These are phyloP conservation scores for Leishmania guyanensis DNA, from an alignment of 208 protist genomes.

Conservation along the genomic window DNA sequence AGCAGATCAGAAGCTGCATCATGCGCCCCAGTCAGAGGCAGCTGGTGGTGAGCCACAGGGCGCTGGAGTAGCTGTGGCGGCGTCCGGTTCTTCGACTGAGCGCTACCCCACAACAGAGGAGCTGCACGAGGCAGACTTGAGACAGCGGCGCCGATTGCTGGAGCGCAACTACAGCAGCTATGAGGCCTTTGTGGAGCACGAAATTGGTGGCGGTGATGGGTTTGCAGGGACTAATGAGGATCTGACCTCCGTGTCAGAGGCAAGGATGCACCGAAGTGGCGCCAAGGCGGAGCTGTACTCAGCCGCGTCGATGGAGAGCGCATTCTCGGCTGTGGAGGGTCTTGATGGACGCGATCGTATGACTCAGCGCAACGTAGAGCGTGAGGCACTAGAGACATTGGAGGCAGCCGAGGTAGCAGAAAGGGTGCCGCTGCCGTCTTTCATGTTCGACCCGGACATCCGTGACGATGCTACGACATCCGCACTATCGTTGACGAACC, in stretches of 20 bases:
- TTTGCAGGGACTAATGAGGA: slow-evolving; percentile 14
- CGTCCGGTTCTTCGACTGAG: background rate
- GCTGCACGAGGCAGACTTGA: slow-evolving; percentile 53
- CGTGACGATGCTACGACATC: background rate
- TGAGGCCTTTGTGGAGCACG: slow-evolving; percentile 64
- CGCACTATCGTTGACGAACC: background rate
- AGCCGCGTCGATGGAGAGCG: slow-evolving; percentile 37
- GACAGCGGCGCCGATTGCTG: slow-evolving; percentile 40
- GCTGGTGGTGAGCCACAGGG: background rate
- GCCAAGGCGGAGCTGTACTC: slow-evolving; percentile 24
- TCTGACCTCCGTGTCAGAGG: background rate
- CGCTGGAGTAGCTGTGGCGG: background rate
- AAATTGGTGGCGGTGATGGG: slow-evolving; percentile 42
- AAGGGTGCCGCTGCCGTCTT: slow-evolving; percentile 52
- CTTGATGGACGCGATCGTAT: slow-evolving; percentile 44
- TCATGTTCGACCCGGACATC: slow-evolving; percentile 38
- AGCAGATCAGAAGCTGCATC: slow-evolving; percentile 25
- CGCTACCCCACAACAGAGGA: slow-evolving; percentile 43
- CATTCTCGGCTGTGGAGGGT: slow-evolving; percentile 37
- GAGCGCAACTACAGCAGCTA: slow-evolving; percentile 72
- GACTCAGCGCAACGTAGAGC: slow-evolving; percentile 42
- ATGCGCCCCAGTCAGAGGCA: background rate
- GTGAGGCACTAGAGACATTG: slow-evolving; percentile 24
- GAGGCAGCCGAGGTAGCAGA: slow-evolving; percentile 48
- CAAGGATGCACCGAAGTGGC: background rate